Percentiles rank a stretch among this genome's conserved stretches.
phyloP scores from a whole-genome alignment of 75 land plant genomes.

The Chamaecyparis obtusa region DNA sequence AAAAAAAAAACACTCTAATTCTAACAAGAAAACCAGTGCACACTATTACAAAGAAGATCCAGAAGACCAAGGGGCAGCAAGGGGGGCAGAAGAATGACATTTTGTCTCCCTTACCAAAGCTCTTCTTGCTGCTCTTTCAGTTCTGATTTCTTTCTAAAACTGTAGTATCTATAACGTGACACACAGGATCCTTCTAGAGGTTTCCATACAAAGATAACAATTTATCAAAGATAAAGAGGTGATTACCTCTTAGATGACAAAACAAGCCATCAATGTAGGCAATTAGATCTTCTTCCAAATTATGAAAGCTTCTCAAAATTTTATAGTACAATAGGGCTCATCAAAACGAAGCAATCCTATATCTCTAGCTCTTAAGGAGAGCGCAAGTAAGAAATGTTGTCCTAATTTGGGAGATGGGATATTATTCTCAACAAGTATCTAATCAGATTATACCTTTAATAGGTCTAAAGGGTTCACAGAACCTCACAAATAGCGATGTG shows the following conservation, averaged over 20 bases:
- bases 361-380: neutral
- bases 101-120: too few species aligned
- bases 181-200: too few species aligned
- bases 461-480: neutral
- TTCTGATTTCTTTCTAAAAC: too few species aligned
- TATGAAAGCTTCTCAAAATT: neutral
- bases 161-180: too few species aligned
- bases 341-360: neutral
- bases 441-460: neutral
- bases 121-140: too few species aligned
- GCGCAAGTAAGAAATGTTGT: neutral
- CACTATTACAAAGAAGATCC: too few species aligned
- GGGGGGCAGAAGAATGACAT: too few species aligned
- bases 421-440: neutral
- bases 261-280: neutral
- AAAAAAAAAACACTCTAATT: too few species aligned
- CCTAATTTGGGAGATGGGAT: neutral
- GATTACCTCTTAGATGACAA: neutral
- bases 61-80: too few species aligned
- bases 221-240: neutral
- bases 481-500: neutral
- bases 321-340: neutral
- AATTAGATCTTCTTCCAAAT: neutral
- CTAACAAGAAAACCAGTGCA: too few species aligned
- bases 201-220: neutral